phyloP scores from a whole-genome alignment of 208 protist genomes.

The Acanthamoeba triangularis region DNA sequence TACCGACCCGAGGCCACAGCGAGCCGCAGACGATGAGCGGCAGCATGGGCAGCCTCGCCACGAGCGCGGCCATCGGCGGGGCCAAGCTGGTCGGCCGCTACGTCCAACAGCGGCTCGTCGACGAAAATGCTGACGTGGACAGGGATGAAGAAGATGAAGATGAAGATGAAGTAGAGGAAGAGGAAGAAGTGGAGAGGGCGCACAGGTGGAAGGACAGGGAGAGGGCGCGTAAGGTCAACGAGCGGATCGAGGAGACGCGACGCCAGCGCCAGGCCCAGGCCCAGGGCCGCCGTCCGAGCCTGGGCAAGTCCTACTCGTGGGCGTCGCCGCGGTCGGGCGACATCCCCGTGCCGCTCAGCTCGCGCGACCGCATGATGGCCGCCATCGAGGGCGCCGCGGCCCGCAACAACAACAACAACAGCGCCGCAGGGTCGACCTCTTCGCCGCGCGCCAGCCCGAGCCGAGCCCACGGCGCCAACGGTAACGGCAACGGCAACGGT shows the following conservation, averaged over 20 bases:
- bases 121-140: neutral
- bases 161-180: neutral
- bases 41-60: neutral
- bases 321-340: conserved; percentile 19
- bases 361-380: neutral
- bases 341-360: conserved; percentile 2
- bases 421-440: neutral
- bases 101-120: neutral
- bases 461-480: neutral
- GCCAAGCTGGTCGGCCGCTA: conserved; percentile 32
- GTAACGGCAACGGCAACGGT: too few species aligned
- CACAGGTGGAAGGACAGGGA: conserved; percentile 29
- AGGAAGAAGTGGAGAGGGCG: neutral
- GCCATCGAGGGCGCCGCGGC: conserved; percentile 3
- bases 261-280: conserved; percentile 28
- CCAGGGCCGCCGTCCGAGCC: neutral
- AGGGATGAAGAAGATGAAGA: neutral
- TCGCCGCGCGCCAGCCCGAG: neutral
- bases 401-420: neutral
- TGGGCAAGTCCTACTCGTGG: conserved; percentile 65
- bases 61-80: neutral
- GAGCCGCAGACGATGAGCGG: neutral
- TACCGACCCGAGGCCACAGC: neutral
- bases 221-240: neutral
- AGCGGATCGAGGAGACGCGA: conserved; percentile 30